A percentile compares a stretch with the other conserved stretches of the same genome.
Evolutionary conservation across 805 yeast species (phyloP).

Genomic region (Candida pini): DNA sequence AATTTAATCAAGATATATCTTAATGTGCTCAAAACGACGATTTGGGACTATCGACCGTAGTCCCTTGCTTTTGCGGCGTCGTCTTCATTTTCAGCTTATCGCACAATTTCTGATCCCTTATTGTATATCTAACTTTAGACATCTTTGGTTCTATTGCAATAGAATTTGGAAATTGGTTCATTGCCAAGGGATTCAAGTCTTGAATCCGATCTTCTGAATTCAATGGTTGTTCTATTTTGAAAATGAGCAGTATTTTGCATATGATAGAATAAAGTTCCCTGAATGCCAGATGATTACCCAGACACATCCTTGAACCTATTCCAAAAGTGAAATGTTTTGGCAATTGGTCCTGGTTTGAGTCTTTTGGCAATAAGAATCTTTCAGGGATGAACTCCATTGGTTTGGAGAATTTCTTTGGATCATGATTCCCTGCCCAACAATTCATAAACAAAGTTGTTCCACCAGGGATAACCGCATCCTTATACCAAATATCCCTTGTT

Average conservation of each 20-base stretch:
- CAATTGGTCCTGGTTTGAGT: constrained; percentile 12
- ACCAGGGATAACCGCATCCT: constrained; percentile 41
- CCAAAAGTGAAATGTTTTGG: constrained; percentile 55
- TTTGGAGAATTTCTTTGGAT: constrained; percentile 33
- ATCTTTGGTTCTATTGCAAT: constrained; percentile 58
- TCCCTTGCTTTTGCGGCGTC: too few species aligned
- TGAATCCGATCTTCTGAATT: constrained; percentile 9
- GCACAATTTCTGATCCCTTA: too few species aligned
- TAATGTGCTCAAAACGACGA: too few species aligned
- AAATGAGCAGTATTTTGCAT: constrained; percentile 47
- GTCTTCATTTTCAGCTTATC: too few species aligned
- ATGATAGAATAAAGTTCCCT: constrained; percentile 59
- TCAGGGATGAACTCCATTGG: constrained; percentile 49
- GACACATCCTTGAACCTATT: constrained; percentile 66
- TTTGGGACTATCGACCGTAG: too few species aligned
- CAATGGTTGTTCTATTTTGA: constrained; percentile 40
- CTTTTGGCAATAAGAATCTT: constrained; percentile 37
- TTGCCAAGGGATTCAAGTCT: constrained; percentile 40
- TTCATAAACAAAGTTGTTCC: constrained; percentile 60
- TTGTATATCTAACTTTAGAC: constrained; percentile 30
- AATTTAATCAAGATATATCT: too few species aligned
- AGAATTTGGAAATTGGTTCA: constrained; percentile 48
- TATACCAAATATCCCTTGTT: constrained; percentile 42
- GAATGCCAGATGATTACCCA: constrained; percentile 60
- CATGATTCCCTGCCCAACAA: constrained; percentile 68